Evolutionary conservation across 2,329 filamentous ascomycete genomes (phyloP), one percentile per base, ranked within the genome.

Genomic region (Thielaviopsis musarum): DNA sequence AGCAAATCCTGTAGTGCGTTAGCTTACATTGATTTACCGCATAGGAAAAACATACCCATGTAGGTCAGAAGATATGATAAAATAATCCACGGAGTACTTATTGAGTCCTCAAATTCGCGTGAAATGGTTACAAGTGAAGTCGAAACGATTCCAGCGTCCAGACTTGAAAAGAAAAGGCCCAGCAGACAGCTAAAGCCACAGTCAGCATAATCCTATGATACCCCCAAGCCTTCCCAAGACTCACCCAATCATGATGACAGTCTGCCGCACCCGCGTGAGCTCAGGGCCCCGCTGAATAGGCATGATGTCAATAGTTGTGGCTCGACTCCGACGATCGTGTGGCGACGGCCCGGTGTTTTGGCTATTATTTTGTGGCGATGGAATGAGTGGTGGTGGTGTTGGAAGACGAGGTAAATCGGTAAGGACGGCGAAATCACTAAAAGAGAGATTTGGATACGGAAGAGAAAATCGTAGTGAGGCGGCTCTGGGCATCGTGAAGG

Each of bases 121-220:
- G 78, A 79, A 59, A 82, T 79, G 21, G 75, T 76, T n/a, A 80
- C 72, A 0, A 82, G 70, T 2, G 79, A 79, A 0, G 79, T 81
- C 15, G 78, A 79, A 17, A 81, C 75, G 59, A 82, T 81, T 0
- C 77, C 80, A 1, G 77, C 77, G 62, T 82, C 79, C 48, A 81
- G 70, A 26, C 75, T 79, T 3, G 79, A 79, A 64, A 82, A 78
- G 17, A 82, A 71, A 2, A 82, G 71, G 2, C 79, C 78, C 2
- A 75, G 63, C 10, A 80, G 72, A 26, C 54, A 59, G 13, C 61
- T 60, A 15, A 13, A 19, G 30, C 9, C 76, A 79, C 51, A 7
- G 56, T 54, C 28, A n/a, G 55, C 13, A 28, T 24, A 26, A 22
- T 2, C 17, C 19, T 10, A 24, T 34, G 9, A 21, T 21, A 21